Evolutionary conservation across 2,329 filamentous ascomycete species (phyloP), one percentile per base, ranked within the genome.

Genomic region (Ilyonectria robusta): DNA sequence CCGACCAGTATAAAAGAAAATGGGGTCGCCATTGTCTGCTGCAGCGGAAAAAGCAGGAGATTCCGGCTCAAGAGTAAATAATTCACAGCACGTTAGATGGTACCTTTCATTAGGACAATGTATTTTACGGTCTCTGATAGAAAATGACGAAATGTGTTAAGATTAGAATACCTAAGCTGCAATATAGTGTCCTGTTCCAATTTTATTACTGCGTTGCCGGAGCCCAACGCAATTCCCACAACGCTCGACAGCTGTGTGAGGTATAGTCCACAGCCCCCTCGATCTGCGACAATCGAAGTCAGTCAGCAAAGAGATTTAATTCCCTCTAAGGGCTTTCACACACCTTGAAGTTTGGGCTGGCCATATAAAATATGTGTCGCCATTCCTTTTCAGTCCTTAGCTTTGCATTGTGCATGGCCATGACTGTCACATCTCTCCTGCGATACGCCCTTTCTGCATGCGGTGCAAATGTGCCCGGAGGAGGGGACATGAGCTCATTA

Each of bases 11-110:
- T 70, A 89, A 86, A 73, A 89, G 95, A 64, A 91, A 89, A 80
- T 98, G 95, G 94, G 96, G 94, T 19, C 86, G 90, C 59, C 97
- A 98, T 80, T 99, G 96, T 79, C 84, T 99, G 59, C 81, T 98
- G 70, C 88, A 88, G 75, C 88, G 89, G 71, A 89, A 84, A 65
- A 69, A 72, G 35, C 29, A 42, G 10, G 33, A 59, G 19, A 50
- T 54, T 21, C 10, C 51, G 13, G 37, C 9, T 4, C 29, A 46
- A n/a, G 23, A 58, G 29, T 55, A 59, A 59, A 54, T n/a, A 26
- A 42, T 29, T 51, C 44, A 29, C 21, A 3, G 53, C 21, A 33
- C 54, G 15, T 21, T 60, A 48, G 31, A 48, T 33, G 44, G 44
- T 17, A 23, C 23, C 33, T 23, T 17, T 56, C 26, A 9, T 13